phyloP scores from a whole-genome alignment of 305 asterid species.

The Withania somnifera region DNA sequence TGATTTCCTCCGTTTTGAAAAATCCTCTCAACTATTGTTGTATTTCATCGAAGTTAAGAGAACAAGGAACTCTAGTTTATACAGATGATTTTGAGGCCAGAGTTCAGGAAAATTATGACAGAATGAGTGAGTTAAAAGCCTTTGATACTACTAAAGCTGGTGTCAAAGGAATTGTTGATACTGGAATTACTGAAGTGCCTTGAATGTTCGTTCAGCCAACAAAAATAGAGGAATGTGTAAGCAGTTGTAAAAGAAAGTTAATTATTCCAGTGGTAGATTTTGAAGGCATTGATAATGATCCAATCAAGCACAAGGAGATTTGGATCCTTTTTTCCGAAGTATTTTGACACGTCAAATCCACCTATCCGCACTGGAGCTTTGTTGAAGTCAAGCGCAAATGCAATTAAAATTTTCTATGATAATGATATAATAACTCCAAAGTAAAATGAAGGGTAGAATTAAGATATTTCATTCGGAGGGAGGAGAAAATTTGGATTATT shows the following conservation, averaged over 20 bases:
- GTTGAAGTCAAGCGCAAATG: background rate
- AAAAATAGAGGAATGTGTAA: background rate
- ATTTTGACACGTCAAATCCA: background rate
- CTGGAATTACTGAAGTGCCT: constrained; percentile 17
- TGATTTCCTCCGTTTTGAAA: background rate
- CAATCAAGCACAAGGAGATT: background rate
- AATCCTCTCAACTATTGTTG: background rate
- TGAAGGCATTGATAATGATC: constrained; percentile 8
- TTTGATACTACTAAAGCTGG: background rate
- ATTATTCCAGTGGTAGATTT: constrained; percentile 20
- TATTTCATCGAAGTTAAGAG: background rate
- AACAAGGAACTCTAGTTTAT: background rate
- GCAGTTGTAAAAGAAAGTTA: background rate
- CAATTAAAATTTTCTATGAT: background rate
- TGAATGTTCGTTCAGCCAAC: constrained; percentile 5
- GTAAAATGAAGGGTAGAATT: background rate
- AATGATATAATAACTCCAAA: background rate
- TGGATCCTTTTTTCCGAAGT: no score
- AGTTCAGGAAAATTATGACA: background rate
- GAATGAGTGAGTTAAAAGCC: background rate
- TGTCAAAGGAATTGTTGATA: constrained; percentile 12
- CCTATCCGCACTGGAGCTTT: background rate
- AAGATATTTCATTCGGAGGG: background rate
- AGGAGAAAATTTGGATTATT: background rate
- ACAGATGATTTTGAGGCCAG: background rate